Evolutionary conservation across 305 asterid species (phyloP), one percentile per base, ranked within the genome.

Genomic region (Euphrasia arctica): DNA sequence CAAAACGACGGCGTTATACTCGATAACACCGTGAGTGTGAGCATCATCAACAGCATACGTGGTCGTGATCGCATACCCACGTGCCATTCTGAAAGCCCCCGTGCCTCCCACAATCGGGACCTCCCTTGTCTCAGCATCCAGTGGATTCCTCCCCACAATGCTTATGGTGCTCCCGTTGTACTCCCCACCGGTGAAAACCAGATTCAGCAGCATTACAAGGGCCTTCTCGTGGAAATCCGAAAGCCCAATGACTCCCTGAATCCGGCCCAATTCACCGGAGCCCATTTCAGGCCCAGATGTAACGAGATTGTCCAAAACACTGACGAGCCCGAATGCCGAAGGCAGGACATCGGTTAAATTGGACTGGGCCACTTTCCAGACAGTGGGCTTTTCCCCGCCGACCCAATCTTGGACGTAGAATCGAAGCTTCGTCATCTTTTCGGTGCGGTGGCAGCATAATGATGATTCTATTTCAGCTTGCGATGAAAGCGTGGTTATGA

Each of bases 91-190:
- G 36, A 80, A 80, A 34, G 45, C 76, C 2, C 80, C 82, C 4
- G 78, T 72, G 2, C 85, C 85, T 0, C 78, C 85, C 3, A 80
- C 85, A 1, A 77, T 63, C 10, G 82, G 51, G 1, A 74, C 75
- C 60, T 80, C 82, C n/a, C 85, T 48, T 0, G 42, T 14, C 15
- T 15, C 56, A 0, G 45, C 64, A 0, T 13, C 41, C 39, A 80
- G 27, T 0, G 82, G 72, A 15, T 77, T 77, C 74, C 82, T 47
- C 1, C 82, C 80, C 41, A 80, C 2, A 14, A 80, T 27, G 22
- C 74, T 54, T 0, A 77, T 57, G 0, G 78, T 71, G 55, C 85
- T 80, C 1, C 85, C 85, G 10, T 69, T 65, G 54, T 57, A 74
- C 50, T 71, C 34, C 0, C 74, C 80, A 3, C 31, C 41, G 0